phyloP scores from a whole-genome alignment of 768 basidiomycete species.

The Tricholoma terreum region DNA sequence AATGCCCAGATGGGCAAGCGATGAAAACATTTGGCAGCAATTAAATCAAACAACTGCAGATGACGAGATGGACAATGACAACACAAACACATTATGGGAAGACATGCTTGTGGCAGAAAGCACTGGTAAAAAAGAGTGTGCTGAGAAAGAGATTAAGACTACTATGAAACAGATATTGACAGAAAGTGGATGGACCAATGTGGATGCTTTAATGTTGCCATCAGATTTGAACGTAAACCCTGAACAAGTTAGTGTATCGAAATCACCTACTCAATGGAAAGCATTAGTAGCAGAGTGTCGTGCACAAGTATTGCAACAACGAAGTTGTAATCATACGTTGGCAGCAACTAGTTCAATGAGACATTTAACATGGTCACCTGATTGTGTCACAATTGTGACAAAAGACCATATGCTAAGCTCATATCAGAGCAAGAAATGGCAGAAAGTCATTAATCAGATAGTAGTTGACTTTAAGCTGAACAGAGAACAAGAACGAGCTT shows the following conservation, averaged over 20 bases:
- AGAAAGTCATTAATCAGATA: too few relatives aligned
- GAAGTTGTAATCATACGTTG: too few relatives aligned
- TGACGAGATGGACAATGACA: background rate
- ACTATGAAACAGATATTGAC: background rate
- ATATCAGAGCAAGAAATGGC: too few relatives aligned
- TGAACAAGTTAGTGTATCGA: background rate
- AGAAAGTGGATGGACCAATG: background rate
- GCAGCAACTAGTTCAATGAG: too few relatives aligned
- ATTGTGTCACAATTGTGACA: too few relatives aligned
- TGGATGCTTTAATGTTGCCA: background rate
- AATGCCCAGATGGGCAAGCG: background rate
- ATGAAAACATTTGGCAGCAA: background rate
- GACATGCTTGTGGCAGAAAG: background rate
- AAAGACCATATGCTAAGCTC: too few relatives aligned
- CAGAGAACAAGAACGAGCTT: too few relatives aligned
- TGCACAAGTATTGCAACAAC: too few relatives aligned
- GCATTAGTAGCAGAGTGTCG: background rate
- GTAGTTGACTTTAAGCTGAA: too few relatives aligned
- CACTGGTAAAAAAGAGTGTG: background rate
- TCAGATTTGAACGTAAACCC: background rate
- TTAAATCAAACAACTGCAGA: background rate
- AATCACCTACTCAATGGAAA: background rate
- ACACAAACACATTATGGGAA: background rate
- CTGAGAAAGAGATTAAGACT: background rate
- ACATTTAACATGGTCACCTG: too few relatives aligned